Percentiles rank a stretch among this genome's conserved stretches.
Conservation (phyloP, 164 flowering plant species). For the grape (Vitis vinifera) region ASM3070453v1 NC_081806.1:353001-353500, state of each 20-base stretch:
- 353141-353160: neutral
- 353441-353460: conserved; percentile 89
- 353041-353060: neutral
- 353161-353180: neutral
- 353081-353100: neutral
- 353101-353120: neutral
- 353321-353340: conserved; percentile 64
- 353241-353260: conserved; percentile 71
- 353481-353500: conserved; percentile 56
- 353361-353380: conserved; percentile 5
- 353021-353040: too few relatives aligned
- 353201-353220: conserved; percentile 29
- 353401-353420: conserved; percentile 77
- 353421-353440: conserved; percentile 67
- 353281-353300: conserved; percentile 87
- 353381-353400: conserved; percentile 9
- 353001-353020: too few relatives aligned
- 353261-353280: conserved; percentile 93
- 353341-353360: conserved; percentile 20
- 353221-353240: conserved; percentile 81
- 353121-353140: neutral
- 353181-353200: neutral
- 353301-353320: conserved; percentile 92
- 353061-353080: neutral
- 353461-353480: conserved; percentile 77